phyloP scores from a whole-genome alignment of 2,329 filamentous ascomycete species.

The Colletotrichum nymphaeae region DNA sequence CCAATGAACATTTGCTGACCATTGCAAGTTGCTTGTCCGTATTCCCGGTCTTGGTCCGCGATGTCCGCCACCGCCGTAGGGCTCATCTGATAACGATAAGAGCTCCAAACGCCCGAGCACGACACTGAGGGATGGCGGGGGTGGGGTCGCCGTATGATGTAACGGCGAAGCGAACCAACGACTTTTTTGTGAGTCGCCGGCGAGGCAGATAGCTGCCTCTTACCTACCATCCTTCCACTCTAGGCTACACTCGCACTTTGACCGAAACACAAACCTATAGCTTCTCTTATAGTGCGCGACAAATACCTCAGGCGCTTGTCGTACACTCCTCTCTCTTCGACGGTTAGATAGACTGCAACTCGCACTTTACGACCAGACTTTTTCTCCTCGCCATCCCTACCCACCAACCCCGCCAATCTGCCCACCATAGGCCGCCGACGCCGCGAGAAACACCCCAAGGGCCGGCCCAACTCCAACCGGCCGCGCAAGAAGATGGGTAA shows the following conservation, averaged over 20 bases:
- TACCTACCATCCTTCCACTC: background rate
- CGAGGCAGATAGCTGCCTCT: background rate
- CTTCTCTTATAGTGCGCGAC: background rate
- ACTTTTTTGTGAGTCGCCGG: constrained; percentile 15
- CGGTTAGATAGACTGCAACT: background rate
- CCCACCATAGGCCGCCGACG: constrained; percentile 54
- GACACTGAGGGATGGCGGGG: constrained; percentile 20
- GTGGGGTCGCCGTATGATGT: constrained; percentile 31
- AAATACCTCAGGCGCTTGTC: background rate
- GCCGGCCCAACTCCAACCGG: constrained; percentile 46
- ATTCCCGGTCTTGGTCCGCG: background rate
- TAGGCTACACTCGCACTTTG: background rate
- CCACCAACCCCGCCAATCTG: constrained; percentile 11
- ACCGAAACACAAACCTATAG: background rate
- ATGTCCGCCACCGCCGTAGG: background rate
- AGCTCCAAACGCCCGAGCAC: constrained; percentile 1
- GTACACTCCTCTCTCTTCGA: background rate
- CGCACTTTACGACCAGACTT: background rate
- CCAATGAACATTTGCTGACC: background rate
- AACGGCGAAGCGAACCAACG: constrained; percentile 21
- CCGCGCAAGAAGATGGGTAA: constrained; percentile 80
- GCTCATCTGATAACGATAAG: constrained; percentile 25
- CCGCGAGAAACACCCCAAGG: constrained; percentile 48
- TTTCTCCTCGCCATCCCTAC: background rate
- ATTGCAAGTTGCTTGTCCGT: background rate